Base-by-base conservation (phyloP, 2,329 filamentous ascomycete genomes). In the Aspergillus quadrilineatus region DNA sequence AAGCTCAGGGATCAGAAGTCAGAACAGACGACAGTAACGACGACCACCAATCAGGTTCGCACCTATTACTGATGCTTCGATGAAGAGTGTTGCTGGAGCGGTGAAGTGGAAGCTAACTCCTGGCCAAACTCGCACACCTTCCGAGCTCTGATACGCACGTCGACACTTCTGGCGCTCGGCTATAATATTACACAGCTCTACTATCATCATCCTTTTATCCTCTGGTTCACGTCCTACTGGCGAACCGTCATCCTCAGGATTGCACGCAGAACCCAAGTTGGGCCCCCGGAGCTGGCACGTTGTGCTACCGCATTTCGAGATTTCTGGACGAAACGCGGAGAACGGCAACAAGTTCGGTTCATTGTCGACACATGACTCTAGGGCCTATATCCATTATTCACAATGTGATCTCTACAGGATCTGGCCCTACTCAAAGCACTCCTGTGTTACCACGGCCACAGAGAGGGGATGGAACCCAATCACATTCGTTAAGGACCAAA, bases 141-240 rank as follows among this genome's bases (percentile, higher is more conserved):
- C 5, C 34, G 26, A 29, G 14, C 10, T 17, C 26, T 42, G n/a
- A 43, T 43, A 51, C 41, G 50, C 50, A 52, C 50, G 41, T 52
- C 50, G 50, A 52, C 50, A 45, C 17, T 45, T 45, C 49, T 32
- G 49, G 49, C 42, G 12, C 32, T 34, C 32, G 37, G 15, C 15
- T 22, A 50, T 26, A 37, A 28, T 36, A 36, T 43, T 5, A 22
- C 22, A 22, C 28, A 12, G 14, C 28, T 15, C 14, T 52, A 28
- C 46, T 49, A 49, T 49, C 34, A 30, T 7, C 37, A 17, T 32
- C n/a, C n/a, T 30, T 47, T 17, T 36, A 47, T 47, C 44, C n/a
- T 34, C 48, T 9, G n/a, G 15, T 9, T 29, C 8, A 26, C 28
- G 15, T 34, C 22, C 22, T 17, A 50, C n/a, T 32, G 14, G 48